Evolutionary conservation across 805 yeast genomes (phyloP), one percentile per base, ranked within the genome.

Genomic region (Metschnikowia borealis): DNA sequence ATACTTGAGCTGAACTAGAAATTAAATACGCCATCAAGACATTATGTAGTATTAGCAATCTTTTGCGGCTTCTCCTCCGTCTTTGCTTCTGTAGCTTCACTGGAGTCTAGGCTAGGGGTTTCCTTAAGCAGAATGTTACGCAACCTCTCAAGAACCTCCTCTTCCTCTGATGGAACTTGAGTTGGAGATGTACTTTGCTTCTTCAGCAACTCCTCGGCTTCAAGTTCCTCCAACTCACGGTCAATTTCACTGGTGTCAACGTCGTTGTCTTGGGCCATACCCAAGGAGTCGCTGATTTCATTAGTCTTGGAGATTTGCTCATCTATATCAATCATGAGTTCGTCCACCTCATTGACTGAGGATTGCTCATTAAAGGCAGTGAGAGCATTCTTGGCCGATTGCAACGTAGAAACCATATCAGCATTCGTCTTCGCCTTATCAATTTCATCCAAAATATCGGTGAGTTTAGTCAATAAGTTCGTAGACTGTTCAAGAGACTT

Each of bases 371-470:
- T 73, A 53, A 71, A 54, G 18, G 55, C 53, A 15, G 61, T 51
- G 51, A 73, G 63, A 5, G 62, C 60, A 2, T 50, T 47, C 3
- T 67, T 49, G 14, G 74, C 63, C 6, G 60, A 54, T 17, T 57
- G 53, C 48, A 73, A 56, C 14, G 68, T 64, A 15, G 59, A 54
- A 45, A 58, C 60, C 5, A 70, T 49, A 17, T 55, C 53, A 1
- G 56, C 50, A 50, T 71, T 72, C 15, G 63, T 48, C 29, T 58
- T 59, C 2, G 75, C 70, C 14, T 73, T 73, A 53, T 72, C 64
- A 15, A 73, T 70, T 53, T 69, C 70, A 23, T 54, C 44, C 32
- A 71, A 46, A 2, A 71, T 56, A 14, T 52, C 40, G 1, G 48
- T 48, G 34, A 73, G 54, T 40, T 69, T 67, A 15, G 48, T 45